Conservation (phyloP, 148 eudicot genomes). For the Chenopodium formosanum region DNA sequence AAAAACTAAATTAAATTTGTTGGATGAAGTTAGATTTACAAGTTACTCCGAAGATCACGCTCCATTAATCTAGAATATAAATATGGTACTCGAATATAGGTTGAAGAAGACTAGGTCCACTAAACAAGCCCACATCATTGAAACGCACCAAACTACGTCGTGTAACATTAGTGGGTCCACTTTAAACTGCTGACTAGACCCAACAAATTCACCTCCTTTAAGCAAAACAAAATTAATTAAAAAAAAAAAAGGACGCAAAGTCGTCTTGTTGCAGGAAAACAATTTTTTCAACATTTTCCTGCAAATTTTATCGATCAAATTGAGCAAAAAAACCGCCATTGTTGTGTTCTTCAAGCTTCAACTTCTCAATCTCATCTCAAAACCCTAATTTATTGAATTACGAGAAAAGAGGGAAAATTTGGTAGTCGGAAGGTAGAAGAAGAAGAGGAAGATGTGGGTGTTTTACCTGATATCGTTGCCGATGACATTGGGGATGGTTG, state of each 20-base stretch:
- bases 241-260: not conserved
- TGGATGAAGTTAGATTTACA: too few relatives aligned
- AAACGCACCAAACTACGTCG: not conserved
- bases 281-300: not conserved
- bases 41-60: too few relatives aligned
- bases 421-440: not conserved
- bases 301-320: not conserved
- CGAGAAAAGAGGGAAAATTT: constrained; percentile 22
- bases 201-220: not conserved
- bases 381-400: not conserved
- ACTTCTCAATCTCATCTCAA: not conserved
- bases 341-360: not conserved
- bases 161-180: not conserved
- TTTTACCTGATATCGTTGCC: constrained; percentile 85
- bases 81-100: not conserved
- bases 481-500: constrained; percentile 74
- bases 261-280: too few relatives aligned
- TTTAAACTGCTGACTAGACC: not conserved
- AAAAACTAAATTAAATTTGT: too few relatives aligned
- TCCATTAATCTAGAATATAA: too few relatives aligned
- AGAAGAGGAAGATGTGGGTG: constrained; percentile 58
- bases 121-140: not conserved
- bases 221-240: too few relatives aligned
- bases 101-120: not conserved
- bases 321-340: not conserved